These are phyloP conservation scores for Leptosphaerulina australis DNA, from an alignment of 2,329 filamentous ascomycete genomes.

Conservation along the genomic window DNA sequence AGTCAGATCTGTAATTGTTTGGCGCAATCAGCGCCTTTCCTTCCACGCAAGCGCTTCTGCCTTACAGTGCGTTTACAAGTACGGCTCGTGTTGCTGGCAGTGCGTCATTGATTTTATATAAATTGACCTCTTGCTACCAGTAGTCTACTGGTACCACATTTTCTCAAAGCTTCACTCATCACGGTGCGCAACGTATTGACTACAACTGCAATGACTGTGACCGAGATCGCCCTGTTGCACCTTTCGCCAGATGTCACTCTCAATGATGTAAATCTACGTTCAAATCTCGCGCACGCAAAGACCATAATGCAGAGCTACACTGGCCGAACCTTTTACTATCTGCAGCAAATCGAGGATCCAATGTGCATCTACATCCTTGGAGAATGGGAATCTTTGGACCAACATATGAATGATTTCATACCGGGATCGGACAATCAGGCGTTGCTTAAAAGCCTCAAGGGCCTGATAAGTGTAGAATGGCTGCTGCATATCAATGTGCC, in stretches of 20 bases:
- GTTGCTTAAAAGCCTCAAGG: slow-evolving; percentile 46
- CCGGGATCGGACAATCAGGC: slow-evolving; percentile 51
- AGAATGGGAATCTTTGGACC: slow-evolving; percentile 52
- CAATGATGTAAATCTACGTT: slow-evolving; percentile 29
- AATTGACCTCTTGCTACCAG: not conserved
- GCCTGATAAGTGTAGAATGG: slow-evolving; percentile 50
- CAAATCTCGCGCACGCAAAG: slow-evolving; percentile 48
- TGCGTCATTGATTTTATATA: not conserved
- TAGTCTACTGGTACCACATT: not conserved
- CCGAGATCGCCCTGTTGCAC: slow-evolving; percentile 55
- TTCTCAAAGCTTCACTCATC: not conserved
- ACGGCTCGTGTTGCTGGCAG: not conserved
- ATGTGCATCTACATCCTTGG: slow-evolving; percentile 53
- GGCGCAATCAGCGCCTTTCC: not conserved
- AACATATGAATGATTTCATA: slow-evolving; percentile 54
- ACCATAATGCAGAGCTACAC: slow-evolving; percentile 48
- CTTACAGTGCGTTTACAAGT: not conserved
- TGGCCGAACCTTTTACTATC: slow-evolving; percentile 46
- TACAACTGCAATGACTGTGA: slow-evolving; percentile 45
- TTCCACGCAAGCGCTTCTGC: slow-evolving; percentile 8
- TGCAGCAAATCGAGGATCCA: slow-evolving; percentile 54
- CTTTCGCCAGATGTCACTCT: slow-evolving; percentile 36
- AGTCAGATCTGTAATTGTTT: not conserved
- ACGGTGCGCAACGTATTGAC: not conserved
- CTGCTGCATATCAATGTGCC: slow-evolving; percentile 53